Evolutionary conservation across 352 stramenopile genomes (phyloP), one percentile per base, ranked within the genome.

Genomic region (Saprolegnia parasitica): DNA sequence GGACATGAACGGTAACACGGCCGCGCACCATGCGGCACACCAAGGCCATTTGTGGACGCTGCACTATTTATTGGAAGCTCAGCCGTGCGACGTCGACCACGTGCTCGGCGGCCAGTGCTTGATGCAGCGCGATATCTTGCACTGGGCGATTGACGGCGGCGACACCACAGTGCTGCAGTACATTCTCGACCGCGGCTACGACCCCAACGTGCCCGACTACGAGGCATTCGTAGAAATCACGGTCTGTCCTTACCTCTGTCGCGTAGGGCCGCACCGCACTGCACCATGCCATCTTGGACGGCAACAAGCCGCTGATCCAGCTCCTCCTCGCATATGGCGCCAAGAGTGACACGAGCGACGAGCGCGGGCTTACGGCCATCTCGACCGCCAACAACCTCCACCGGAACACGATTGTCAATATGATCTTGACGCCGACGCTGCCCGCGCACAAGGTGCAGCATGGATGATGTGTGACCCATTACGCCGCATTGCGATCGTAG

Each of bases 1-100:
- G n/a, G 86, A 94, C 71, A 66, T 54, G 1, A 74, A 78, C 10
- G 86, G 83, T 32, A 89, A 92, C 72, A 90, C 81, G 10, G 73
- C 83, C 11, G 79, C 80, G 15, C 84, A 91, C 42, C 86, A 94
- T 57, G 86, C 86, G 5, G 82, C 84, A 4, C 78, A 77, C 10
- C 76, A 89, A 58, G 84, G 86, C 50, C 83, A 91, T 66, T 71
- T 94, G 39, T 89, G 81, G 81, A 75, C 83, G 47, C 74, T 94
- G 45, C 86, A 94, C 61, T 91, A 81, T 60, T 73, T 94, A 29
- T 67, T 92, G 10, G 52, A 72, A 26, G 52, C 50, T 13, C 62
- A 68, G 37, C n/a, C n/a, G 3, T 32, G 8, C 10, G 37, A 68
- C n/a, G 20, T 49, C 16, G 62, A 58, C 18, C 18, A 32, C 20